phyloP scores from a whole-genome alignment of 768 basidiomycete species.

The Floccularia luteovirens region DNA sequence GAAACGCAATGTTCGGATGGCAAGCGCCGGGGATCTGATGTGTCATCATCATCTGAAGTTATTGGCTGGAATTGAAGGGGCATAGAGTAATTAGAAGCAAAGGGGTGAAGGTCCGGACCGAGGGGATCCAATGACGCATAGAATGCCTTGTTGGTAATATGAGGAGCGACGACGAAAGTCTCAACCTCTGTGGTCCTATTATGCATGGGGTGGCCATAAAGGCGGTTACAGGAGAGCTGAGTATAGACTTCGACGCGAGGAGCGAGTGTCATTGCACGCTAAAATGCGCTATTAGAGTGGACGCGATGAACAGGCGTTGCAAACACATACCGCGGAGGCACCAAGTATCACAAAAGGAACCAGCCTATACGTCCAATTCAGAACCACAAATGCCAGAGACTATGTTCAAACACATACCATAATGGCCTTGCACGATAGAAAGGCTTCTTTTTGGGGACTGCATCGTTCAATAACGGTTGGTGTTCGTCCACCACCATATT shows the following conservation, averaged over 20 bases:
- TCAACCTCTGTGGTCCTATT: slow-evolving; percentile 21
- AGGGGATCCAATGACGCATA: slow-evolving; percentile 9
- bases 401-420: slow-evolving; percentile 27
- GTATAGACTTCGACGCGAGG: slow-evolving; percentile 78
- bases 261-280: slow-evolving; percentile 83
- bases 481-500: slow-evolving; percentile 3
- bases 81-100: slow-evolving; percentile 7
- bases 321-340: slow-evolving; percentile 53
- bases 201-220: slow-evolving; percentile 36
- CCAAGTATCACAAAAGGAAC: slow-evolving; percentile 68
- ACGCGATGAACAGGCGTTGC: neutral
- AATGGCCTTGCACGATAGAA: slow-evolving; percentile 45
- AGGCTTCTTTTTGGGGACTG: slow-evolving; percentile 26
- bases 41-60: slow-evolving; percentile 16
- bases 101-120: slow-evolving; percentile 18
- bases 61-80: slow-evolving; percentile 5
- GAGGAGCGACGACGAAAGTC: neutral
- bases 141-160: no score
- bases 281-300: slow-evolving; percentile 4
- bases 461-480: slow-evolving; percentile 9
- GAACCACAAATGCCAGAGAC: neutral
- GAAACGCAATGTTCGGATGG: slow-evolving; percentile 27
- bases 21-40: slow-evolving; percentile 27
- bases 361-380: slow-evolving; percentile 39
- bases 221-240: slow-evolving; percentile 61